Conservation (phyloP, 257 asterid species). For the Cruciata laevipes region DNA sequence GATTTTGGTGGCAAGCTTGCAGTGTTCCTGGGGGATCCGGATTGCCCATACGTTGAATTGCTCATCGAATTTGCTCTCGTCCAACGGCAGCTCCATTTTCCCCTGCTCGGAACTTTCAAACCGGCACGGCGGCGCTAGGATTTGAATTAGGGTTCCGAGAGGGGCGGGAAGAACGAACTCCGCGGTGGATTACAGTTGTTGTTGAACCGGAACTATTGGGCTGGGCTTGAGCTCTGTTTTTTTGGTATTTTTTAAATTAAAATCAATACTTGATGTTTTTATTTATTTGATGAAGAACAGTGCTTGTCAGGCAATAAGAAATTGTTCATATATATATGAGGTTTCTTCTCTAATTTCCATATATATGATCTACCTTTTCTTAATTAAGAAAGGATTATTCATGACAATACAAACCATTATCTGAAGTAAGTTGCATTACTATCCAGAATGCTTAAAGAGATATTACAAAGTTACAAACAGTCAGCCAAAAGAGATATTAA, state of each 20-base stretch:
- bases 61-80: constrained; percentile 55
- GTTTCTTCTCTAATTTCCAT: too few relatives aligned
- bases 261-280: too few relatives aligned
- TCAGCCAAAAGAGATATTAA: background rate
- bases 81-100: constrained; percentile 31
- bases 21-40: constrained; percentile 69
- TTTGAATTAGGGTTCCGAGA: constrained; percentile 7
- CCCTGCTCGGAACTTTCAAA: background rate
- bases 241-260: too few relatives aligned
- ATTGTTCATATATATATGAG: too few relatives aligned
- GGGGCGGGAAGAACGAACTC: background rate
- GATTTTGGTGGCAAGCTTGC: constrained; percentile 67
- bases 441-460: background rate
- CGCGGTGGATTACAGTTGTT: background rate
- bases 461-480: background rate
- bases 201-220: background rate
- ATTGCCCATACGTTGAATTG: constrained; percentile 62
- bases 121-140: background rate
- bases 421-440: too few relatives aligned
- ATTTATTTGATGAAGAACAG: too few relatives aligned
- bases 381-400: too few relatives aligned
- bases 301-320: too few relatives aligned
- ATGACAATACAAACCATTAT: too few relatives aligned
- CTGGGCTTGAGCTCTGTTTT: background rate
- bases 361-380: too few relatives aligned